These are phyloP conservation scores for Boletus subcaerulescens DNA, from an alignment of 768 basidiomycete species.

Conservation along the genomic window DNA sequence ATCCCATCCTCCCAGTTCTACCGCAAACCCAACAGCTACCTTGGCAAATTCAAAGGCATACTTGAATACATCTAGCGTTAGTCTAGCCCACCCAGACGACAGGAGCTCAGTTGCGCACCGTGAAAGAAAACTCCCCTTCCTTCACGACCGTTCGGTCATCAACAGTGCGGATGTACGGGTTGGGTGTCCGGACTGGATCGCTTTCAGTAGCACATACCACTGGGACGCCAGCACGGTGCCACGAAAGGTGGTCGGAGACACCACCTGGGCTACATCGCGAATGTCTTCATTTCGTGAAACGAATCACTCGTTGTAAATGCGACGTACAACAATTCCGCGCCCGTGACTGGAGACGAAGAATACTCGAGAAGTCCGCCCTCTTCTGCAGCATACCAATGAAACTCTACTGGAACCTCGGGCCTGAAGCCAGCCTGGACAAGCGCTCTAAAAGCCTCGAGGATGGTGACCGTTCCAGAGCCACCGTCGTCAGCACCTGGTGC, in stretches of 20 bases:
- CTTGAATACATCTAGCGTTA: too few relatives aligned
- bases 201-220: constrained; percentile 44
- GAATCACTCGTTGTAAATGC: too few relatives aligned
- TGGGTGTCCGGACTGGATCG: constrained; percentile 36
- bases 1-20: constrained; percentile 41
- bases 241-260: constrained; percentile 47
- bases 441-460: constrained; percentile 72
- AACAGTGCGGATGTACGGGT: constrained; percentile 43
- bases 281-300: too few relatives aligned
- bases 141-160: constrained; percentile 22
- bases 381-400: constrained; percentile 85
- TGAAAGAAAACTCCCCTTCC: constrained; percentile 42
- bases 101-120: constrained; percentile 14
- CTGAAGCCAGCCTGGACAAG: constrained; percentile 66
- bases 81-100: too few relatives aligned
- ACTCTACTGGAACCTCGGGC: constrained; percentile 53
- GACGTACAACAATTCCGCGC: constrained; percentile 32
- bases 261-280: constrained; percentile 27
- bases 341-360: constrained; percentile 6
- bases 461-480: constrained; percentile 70
- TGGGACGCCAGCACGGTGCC: constrained; percentile 42
- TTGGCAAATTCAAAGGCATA: constrained; percentile 60
- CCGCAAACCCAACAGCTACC: constrained; percentile 53
- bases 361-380: constrained; percentile 35
- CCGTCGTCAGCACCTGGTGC: constrained; percentile 53